A percentile compares a stretch with the other conserved stretches of the same genome.
Evolutionary conservation across 2,329 filamentous ascomycete genomes (phyloP).

Genomic region (Aspergillus sp.): DNA sequence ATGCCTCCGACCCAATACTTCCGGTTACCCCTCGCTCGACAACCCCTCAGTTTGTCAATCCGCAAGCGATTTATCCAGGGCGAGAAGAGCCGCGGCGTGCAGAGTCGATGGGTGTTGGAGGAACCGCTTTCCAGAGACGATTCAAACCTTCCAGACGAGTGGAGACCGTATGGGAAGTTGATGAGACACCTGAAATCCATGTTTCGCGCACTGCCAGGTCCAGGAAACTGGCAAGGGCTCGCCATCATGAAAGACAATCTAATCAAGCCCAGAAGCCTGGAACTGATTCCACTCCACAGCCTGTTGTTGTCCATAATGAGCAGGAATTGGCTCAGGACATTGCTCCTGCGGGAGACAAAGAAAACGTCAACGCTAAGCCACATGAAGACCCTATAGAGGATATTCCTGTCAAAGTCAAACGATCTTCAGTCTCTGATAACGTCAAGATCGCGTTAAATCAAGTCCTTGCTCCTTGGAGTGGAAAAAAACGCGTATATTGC

Average conservation of each 20-base stretch:
- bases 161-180: slow-evolving; percentile 33
- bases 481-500: slow-evolving; percentile 52
- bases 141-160: slow-evolving; percentile 16
- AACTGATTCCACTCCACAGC: neutral
- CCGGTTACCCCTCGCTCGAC: slow-evolving; percentile 21
- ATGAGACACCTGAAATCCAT: slow-evolving; percentile 25
- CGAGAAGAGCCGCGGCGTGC: slow-evolving; percentile 9
- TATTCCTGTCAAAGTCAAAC: slow-evolving; percentile 1
- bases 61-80: slow-evolving; percentile 8
- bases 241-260: slow-evolving; percentile 9
- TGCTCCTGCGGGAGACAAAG: slow-evolving; percentile 8
- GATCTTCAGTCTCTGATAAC: slow-evolving; percentile 7
- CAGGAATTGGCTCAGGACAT: slow-evolving; percentile 2
- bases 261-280: neutral
- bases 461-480: slow-evolving; percentile 56
- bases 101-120: slow-evolving; percentile 8
- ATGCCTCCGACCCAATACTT: slow-evolving; percentile 23
- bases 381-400: slow-evolving; percentile 2
- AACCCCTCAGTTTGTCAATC: slow-evolving; percentile 12
- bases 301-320: slow-evolving; percentile 4
- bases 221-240: slow-evolving; percentile 8
- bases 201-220: slow-evolving; percentile 5
- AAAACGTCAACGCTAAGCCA: slow-evolving; percentile 6
- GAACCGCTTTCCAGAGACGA: slow-evolving; percentile 15
- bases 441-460: slow-evolving; percentile 44